phyloP scores from a whole-genome alignment of 495 filamentous ascomycete genomes.

The Neurospora cerealis region DNA sequence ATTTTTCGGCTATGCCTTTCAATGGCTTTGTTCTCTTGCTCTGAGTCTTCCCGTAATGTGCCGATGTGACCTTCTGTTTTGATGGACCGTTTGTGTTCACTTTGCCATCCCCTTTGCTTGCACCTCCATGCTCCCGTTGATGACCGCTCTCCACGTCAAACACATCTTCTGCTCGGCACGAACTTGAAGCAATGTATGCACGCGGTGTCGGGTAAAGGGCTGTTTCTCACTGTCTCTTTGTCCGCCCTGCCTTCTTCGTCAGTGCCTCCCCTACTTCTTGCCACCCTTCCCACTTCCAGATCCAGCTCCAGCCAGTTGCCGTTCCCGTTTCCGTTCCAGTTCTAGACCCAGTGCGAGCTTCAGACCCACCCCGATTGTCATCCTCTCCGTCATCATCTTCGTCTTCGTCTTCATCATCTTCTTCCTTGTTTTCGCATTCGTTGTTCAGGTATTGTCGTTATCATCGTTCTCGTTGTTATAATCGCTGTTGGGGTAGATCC shows the following conservation, averaged over 20 bases:
- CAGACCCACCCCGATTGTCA: neutral
- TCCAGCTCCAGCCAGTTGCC: no score
- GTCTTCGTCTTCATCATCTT: neutral
- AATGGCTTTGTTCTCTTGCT: neutral
- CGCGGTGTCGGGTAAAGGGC: no score
- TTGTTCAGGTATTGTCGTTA: no score
- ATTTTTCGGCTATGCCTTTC: neutral
- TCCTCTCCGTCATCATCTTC: neutral
- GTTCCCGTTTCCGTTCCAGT: neutral
- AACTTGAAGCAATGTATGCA: no score
- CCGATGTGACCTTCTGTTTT: neutral
- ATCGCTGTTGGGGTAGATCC: no score
- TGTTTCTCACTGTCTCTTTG: neutral
- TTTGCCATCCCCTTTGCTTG: neutral
- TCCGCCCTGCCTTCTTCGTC: neutral
- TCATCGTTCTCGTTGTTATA: no score
- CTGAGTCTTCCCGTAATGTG: neutral
- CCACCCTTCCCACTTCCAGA: rapidly evolving
- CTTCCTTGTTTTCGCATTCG: neutral
- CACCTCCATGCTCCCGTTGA: neutral
- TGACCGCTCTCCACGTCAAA: neutral
- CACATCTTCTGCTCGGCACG: neutral
- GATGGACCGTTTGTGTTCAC: neutral
- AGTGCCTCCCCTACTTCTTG: neutral
- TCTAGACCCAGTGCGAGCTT: neutral